These are phyloP conservation scores for Citrus unshiu DNA, from an alignment of 345 rosid species.

Conservation along the genomic window DNA sequence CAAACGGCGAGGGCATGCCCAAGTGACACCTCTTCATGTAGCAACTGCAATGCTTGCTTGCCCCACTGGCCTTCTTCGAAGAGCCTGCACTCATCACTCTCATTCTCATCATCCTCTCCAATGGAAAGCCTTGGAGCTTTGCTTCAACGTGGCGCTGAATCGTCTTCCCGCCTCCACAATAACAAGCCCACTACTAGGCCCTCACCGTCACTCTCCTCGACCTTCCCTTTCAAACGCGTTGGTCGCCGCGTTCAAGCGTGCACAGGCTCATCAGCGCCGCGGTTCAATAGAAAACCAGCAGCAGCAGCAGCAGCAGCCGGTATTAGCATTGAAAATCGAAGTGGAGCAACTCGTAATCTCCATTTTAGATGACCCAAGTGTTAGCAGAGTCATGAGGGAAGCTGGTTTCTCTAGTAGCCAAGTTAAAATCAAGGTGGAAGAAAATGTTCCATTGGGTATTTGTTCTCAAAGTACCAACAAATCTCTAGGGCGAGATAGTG, in stretches of 20 bases:
- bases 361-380: conserved; percentile 76
- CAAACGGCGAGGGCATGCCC: conserved; percentile 63
- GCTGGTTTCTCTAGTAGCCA: conserved; percentile 76
- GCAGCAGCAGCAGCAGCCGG: conserved; percentile 47
- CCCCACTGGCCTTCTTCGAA: conserved; percentile 50
- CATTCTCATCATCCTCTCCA: conserved; percentile 80
- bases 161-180: conserved; percentile 60
- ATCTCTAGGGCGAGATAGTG: conserved; percentile 23
- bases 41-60: conserved; percentile 67
- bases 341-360: conserved; percentile 58
- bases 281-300: conserved; percentile 65
- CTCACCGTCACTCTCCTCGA: conserved; percentile 24
- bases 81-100: conserved; percentile 54
- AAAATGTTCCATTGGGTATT: conserved; percentile 51
- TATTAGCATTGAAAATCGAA: conserved; percentile 68
- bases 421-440: conserved; percentile 56
- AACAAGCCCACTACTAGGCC: conserved; percentile 51
- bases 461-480: conserved; percentile 27
- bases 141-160: conserved; percentile 73
- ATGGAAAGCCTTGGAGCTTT: conserved; percentile 70
- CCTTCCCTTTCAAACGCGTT: conserved; percentile 71
- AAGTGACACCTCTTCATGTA: conserved; percentile 74
- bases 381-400: conserved; percentile 78
- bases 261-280: conserved; percentile 78
- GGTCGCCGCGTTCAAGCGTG: conserved; percentile 74